phyloP scores from a whole-genome alignment of 2,329 filamentous ascomycete species.

The Cadophora sp. region DNA sequence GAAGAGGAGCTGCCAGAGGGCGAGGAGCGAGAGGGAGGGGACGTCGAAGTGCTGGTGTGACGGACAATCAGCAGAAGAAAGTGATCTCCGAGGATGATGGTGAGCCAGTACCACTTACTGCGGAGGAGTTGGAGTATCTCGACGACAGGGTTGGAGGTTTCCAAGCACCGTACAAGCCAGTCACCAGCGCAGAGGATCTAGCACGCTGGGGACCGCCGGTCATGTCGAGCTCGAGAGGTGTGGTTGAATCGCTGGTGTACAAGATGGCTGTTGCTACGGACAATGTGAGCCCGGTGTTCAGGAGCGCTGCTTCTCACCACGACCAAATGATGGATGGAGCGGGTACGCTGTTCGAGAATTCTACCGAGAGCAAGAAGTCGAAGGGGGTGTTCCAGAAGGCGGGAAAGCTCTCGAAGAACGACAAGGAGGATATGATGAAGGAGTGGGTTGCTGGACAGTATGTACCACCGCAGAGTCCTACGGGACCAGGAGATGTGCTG shows the following conservation, averaged over 20 bases:
- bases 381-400: slow-evolving; percentile 19
- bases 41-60: slow-evolving; percentile 6
- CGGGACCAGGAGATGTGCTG: slow-evolving; percentile 33
- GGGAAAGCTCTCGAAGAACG: slow-evolving; percentile 26
- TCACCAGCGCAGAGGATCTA: slow-evolving; percentile 37
- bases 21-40: slow-evolving; percentile 42
- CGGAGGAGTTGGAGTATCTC: slow-evolving; percentile 38
- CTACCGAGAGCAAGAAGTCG: slow-evolving; percentile 12
- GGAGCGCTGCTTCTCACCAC: slow-evolving; percentile 31
- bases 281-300: slow-evolving; percentile 25
- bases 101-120: slow-evolving; percentile 30
- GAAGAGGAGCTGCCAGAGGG: slow-evolving; percentile 41
- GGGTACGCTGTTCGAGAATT: slow-evolving; percentile 41
- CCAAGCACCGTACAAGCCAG: slow-evolving; percentile 37
- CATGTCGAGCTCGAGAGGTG: slow-evolving; percentile 35
- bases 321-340: slow-evolving; percentile 31
- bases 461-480: slow-evolving; percentile 28
- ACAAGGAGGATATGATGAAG: slow-evolving; percentile 35
- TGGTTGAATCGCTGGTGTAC: slow-evolving; percentile 38
- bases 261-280: slow-evolving; percentile 41
- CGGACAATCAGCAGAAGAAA: slow-evolving; percentile 37
- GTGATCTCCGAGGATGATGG: slow-evolving; percentile 14
- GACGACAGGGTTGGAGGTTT: slow-evolving; percentile 38
- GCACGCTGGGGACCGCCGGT: slow-evolving; percentile 36
- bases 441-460: slow-evolving; percentile 45